phyloP scores from a whole-genome alignment of 139 green algal genomes.

The Chlorella ohadii region DNA sequence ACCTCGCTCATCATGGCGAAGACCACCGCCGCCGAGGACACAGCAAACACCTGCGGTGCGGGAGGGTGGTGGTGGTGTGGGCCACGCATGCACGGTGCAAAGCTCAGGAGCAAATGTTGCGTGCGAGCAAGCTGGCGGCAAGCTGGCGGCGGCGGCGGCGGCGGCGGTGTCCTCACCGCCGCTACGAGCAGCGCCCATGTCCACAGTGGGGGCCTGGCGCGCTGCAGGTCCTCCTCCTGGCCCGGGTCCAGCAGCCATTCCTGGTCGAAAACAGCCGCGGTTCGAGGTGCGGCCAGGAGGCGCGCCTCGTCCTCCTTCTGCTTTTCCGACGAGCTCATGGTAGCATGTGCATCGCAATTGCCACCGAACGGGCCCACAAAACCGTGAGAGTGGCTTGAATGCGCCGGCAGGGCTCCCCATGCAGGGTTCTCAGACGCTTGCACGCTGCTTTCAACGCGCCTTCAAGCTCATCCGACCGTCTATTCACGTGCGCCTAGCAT shows the following conservation, averaged over 20 bases:
- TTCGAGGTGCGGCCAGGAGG: neutral
- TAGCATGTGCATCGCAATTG: no score
- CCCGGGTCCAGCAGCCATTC: neutral
- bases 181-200: constrained; percentile 32
- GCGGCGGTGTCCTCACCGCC: constrained; percentile 8
- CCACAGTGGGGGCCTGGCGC: constrained; percentile 14
- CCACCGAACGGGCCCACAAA: no score
- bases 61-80: no score
- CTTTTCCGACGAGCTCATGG: neutral
- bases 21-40: constrained; percentile 66
- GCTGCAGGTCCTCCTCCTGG: neutral
- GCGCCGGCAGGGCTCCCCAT: neutral
- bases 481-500: no score
- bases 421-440: no score
- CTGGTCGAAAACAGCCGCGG: neutral
- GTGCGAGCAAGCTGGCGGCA: no score
- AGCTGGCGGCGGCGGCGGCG: neutral
- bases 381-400: neutral
- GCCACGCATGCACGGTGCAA: no score
- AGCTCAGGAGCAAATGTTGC: neutral
- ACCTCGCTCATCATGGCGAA: constrained; percentile 74
- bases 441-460: no score
- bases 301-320: neutral
- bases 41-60: constrained; percentile 56
- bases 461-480: no score